Base-by-base conservation (phyloP, 768 basidiomycete genomes). In the Clavulina sp. region DNA sequence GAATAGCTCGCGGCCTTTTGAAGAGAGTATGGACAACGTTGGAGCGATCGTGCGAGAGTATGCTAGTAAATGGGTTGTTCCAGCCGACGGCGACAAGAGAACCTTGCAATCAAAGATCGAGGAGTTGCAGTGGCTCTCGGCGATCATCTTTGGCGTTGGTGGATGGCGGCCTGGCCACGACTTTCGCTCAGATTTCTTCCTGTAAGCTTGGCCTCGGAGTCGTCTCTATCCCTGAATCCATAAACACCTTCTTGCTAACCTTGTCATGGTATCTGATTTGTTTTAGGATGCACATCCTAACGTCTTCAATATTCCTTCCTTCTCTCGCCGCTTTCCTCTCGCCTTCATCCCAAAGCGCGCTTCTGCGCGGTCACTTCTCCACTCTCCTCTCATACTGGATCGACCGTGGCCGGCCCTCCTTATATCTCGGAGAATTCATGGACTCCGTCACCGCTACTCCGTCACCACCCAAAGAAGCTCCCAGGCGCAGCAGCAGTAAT, bases 111-210 rank as follows among this genome's bases (percentile, higher is more conserved):
- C 28, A 4, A 53, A 53, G 32, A 16, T 53, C 29, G 52, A 53
- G 21, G 52, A 53, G 38, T 19, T 51, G 9, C 19, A 24, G n/a
- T 53, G 52, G 52, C 30, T 49, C 6, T 46, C 26, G 3, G 36
- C 48, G 23, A 30, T 53, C 1, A 5, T 52, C 1, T 53, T 47
- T 23, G 52, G 52, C 16, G 18, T 53, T 2, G 52, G 52, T 2
- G 52, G 52, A 26, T 53, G 24, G 16, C 26, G 52, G 23, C 24
- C 31, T 23, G 53, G 53, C 16, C 30, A 54, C 5, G 19, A 30
- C 9, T 52, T 54, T 19, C 26, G 53, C 9, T 21, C 38, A 4
- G 52, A 54, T 33, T 54, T 54, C 50, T 54, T 54, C 52, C 33
- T 52, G 51, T 53, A 28, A 52, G 52, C n/a, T n/a, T 52, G 13